Conservation (phyloP, 345 rosid species). For the Hevea brasiliensis region DNA sequence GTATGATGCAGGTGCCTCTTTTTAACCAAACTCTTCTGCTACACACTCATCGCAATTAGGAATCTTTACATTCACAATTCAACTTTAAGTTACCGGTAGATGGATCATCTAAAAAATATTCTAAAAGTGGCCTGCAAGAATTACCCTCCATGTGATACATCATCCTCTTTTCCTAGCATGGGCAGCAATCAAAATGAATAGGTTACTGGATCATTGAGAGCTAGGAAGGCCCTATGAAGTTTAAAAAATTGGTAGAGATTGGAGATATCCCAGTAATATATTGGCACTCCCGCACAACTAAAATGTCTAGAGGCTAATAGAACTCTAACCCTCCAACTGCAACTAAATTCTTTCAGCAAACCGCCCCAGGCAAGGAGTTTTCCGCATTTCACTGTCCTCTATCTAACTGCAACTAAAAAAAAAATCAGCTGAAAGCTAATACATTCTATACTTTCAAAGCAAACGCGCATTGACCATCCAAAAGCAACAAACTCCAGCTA, state of each 20-base stretch:
- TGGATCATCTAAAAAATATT: not conserved
- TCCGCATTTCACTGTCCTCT: not conserved
- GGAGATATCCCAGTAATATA: not conserved
- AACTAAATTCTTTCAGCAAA: not conserved
- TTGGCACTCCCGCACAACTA: not conserved
- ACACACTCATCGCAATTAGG: too few relatives aligned
- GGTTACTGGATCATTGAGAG: not conserved
- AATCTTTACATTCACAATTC: too few relatives aligned
- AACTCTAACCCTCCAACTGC: not conserved
- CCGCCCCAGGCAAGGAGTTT: not conserved
- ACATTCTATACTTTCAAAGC: not conserved
- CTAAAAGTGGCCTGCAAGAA: not conserved
- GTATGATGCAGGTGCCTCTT: not conserved
- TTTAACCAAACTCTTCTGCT: not conserved
- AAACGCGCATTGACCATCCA: not conserved
- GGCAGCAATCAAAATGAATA: not conserved
- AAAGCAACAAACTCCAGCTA: constrained; percentile 7
- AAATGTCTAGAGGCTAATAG: not conserved
- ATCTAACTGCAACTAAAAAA: constrained; percentile 3
- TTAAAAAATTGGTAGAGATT: not conserved
- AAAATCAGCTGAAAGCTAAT: constrained; percentile 2
- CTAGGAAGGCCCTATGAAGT: not conserved
- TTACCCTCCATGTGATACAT: not conserved
- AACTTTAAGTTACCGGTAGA: too few relatives aligned
- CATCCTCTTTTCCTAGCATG: not conserved